Percentiles rank a stretch among this genome's conserved stretches.
Conservation (phyloP, 225 moss, liverwort and hornwort species). For the Physcomitrium patens region DNA sequence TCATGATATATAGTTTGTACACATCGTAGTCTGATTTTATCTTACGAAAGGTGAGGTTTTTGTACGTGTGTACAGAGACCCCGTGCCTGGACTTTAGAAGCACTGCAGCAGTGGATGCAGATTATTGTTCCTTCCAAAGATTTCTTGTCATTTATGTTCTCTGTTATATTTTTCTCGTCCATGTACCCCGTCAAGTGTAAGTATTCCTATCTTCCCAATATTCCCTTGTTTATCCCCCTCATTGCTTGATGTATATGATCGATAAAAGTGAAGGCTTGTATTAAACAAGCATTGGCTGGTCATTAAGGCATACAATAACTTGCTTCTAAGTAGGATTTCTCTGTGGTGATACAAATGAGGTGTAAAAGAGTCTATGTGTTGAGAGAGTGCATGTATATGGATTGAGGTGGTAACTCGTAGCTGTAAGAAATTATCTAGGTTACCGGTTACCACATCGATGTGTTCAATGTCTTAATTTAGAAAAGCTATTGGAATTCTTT, state of each 20-base stretch:
- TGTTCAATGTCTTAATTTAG: no score
- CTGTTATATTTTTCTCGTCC: slow-evolving; percentile 80
- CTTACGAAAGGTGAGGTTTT: slow-evolving; percentile 19
- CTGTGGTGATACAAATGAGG: no score
- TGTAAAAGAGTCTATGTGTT: no score
- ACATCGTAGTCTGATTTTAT: not conserved
- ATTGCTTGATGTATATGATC: slow-evolving; percentile 22
- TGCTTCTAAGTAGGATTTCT: not conserved
- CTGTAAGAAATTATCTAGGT: no score
- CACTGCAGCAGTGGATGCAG: slow-evolving; percentile 87
- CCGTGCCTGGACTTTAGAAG: slow-evolving; percentile 76
- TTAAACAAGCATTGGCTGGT: slow-evolving; percentile 1
- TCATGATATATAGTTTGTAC: not conserved
- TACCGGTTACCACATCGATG: no score
- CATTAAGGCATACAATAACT: not conserved
- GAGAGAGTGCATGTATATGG: no score
- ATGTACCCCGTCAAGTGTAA: slow-evolving; percentile 79
- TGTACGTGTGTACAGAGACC: slow-evolving; percentile 62
- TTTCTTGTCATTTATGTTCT: slow-evolving; percentile 80
- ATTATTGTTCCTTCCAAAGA: slow-evolving; percentile 68
- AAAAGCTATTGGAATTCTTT: no score
- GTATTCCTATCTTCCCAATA: slow-evolving; percentile 29
- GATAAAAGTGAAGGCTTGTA: not conserved
- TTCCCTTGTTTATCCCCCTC: not conserved
- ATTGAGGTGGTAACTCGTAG: no score